Conservation (phyloP, 805 yeast genomes). For the Starmerella apis region DNA sequence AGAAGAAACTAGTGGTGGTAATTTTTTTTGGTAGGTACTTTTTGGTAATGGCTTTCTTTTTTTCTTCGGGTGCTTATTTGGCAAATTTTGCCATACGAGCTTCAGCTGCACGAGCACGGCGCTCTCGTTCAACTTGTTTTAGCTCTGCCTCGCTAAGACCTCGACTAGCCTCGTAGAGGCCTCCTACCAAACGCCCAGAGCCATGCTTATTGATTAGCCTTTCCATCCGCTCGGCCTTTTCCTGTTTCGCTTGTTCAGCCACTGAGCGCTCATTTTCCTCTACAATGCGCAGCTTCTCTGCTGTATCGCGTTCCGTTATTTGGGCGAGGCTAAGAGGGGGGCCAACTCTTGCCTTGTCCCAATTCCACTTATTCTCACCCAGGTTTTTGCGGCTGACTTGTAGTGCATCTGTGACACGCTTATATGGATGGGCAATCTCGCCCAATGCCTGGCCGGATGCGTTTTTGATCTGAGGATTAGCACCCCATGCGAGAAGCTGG, state of each 20-base stretch:
- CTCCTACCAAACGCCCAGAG: conserved; percentile 24
- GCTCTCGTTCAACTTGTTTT: conserved; percentile 76
- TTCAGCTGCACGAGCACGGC: conserved; percentile 93
- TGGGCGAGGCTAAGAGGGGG: conserved; percentile 37
- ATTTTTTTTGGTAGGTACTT: no score
- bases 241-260: conserved; percentile 19
- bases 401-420: conserved; percentile 40
- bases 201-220: conserved; percentile 26
- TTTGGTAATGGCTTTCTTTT: no score
- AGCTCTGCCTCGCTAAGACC: conserved; percentile 67
- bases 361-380: conserved; percentile 61
- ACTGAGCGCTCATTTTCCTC: conserved; percentile 21
- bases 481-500: conserved; percentile 50
- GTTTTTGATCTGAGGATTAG: conserved; percentile 55
- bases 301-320: conserved; percentile 27
- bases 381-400: conserved; percentile 55
- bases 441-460: conserved; percentile 52
- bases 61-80: background rate
- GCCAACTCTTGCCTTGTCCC: conserved; percentile 60
- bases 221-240: conserved; percentile 24
- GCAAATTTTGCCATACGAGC: conserved; percentile 47
- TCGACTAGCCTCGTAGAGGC: conserved; percentile 25
- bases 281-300: conserved; percentile 21
- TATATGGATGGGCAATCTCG: conserved; percentile 45
- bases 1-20: no score